Evolutionary conservation across 148 eudicot species (phyloP), one percentile per base, ranked within the genome.

Genomic region (Simmondsia chinensis): DNA sequence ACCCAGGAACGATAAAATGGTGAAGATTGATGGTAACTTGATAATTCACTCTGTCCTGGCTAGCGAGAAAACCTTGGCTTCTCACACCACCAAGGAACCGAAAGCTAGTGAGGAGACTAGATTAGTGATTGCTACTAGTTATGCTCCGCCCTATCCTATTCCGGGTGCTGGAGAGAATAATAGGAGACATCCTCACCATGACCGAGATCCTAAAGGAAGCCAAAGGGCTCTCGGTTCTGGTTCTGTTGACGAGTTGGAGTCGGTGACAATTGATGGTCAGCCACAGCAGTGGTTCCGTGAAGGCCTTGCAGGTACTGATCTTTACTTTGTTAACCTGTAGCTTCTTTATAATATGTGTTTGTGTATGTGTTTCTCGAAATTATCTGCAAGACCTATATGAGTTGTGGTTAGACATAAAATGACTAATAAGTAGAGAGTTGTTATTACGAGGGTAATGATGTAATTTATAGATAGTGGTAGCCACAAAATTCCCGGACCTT

Each of bases 1-100:
- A 4, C 97, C 97, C 1, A 74, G 97, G 70, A 89, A 85, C 43
- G 93, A 89, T 64, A 89, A 79, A 71, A 65, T 89, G 56, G 95
- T 89, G 19, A 81, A 89, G 66, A 85, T 89, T 63, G 97, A 89
- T 67, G 97, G 97, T 9, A 89, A 84, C 43, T 72, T 89, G 87
- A 89, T 89, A 10, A 89, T 89, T 39, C 88, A 89, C 59, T 85
- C 97, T 9, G 71, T 89, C 46, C 61, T 89, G 43, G 97, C 97
- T 4, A 85, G 93, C 50, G 97, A 85, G 75, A 89, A 68, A 50
- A 82, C 91, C 39, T 66, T 52, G 74, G 60, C 75, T 8, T 60
- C 64, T 61, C 37, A 36, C 31, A 52, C 34, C 26, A 57, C 48
- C 17, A 34, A 14, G 6, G 69, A 29, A 20, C 38, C 10, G 39